Evolutionary conservation across 2,329 filamentous ascomycete genomes (phyloP).

Genomic region (Cladosporium oxysporum): DNA sequence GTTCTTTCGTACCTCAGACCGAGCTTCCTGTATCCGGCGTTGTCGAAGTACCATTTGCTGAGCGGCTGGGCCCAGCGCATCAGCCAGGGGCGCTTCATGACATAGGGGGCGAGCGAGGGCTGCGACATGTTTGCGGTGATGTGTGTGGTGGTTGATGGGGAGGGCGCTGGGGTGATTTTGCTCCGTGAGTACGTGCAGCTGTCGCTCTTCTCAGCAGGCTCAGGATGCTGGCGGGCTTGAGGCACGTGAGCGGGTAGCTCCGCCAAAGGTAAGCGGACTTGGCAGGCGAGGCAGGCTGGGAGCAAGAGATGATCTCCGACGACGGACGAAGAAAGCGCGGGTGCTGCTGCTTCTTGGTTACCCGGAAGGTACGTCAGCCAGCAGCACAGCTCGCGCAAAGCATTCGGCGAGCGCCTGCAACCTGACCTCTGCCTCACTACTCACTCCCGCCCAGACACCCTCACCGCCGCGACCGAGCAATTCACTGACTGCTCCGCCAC

Average conservation of each 20-base stretch:
- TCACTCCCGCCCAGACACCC: not conserved
- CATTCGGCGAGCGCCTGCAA: slow-evolving; percentile 1
- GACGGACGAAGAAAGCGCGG: not conserved
- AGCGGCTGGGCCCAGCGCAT: slow-evolving; percentile 75
- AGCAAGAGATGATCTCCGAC: not conserved
- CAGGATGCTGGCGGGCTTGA: slow-evolving; percentile 18
- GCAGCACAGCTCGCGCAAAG: not conserved
- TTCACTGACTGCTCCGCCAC: slow-evolving; percentile 2
- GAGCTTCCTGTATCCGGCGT: slow-evolving; percentile 88
- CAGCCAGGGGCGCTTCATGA: slow-evolving; percentile 85
- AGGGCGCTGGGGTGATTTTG: slow-evolving; percentile 14
- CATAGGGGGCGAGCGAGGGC: slow-evolving; percentile 71
- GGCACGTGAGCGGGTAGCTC: not conserved
- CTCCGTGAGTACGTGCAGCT: slow-evolving; percentile 13
- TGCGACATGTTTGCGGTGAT: slow-evolving; percentile 61
- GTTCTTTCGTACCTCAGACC: slow-evolving; percentile 71
- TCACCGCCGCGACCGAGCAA: slow-evolving; percentile 5
- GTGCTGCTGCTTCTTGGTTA: not conserved
- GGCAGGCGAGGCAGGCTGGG: not conserved
- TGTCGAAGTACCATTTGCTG: slow-evolving; percentile 84
- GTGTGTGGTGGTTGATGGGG: slow-evolving; percentile 27
- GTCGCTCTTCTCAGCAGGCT: slow-evolving; percentile 20
- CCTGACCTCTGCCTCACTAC: slow-evolving; percentile 13
- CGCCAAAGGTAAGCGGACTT: slow-evolving; percentile 11
- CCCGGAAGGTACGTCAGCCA: not conserved